Evolutionary conservation across 2,329 filamentous ascomycete species (phyloP), one percentile per base, ranked within the genome.

Genomic region (Diaporthe velutina): DNA sequence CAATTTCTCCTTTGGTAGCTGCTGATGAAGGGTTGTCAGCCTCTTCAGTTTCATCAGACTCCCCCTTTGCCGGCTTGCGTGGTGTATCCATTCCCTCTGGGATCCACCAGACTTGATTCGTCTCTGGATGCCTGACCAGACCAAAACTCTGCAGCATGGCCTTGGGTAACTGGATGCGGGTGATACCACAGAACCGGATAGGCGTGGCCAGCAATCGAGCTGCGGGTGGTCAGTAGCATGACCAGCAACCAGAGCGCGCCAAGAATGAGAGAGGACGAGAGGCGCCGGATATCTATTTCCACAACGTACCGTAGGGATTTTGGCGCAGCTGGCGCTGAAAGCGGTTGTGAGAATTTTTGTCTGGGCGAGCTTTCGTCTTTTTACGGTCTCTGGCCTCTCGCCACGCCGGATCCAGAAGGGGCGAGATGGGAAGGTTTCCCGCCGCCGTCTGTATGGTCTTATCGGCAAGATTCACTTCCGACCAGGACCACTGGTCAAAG

Each of bases 101-200:
- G 22, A 91, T 84, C 80, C 88, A 90, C 90, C 90, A 94, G 0
- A 88, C 84, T 2, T 83, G 78, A 0, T 82, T 79, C 0, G 88
- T 90, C 13, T 86, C 83, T 0, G 92, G 91, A 73, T 93, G 88
- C 1, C 83, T 79, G 17, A 91, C 83, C 2, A 91, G 79, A 38
- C 88, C 86, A 75, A 95, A 91, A 42, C 89, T 85, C 72, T 93
- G 89, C 6, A 94, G 83, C 80, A 95, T 93, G 78, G 88, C 91
- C 19, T 81, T 82, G 1, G 93, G 93, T 9, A 94, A 81, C 1
- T 80, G 79, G 0, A 81, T 80, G 0, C 79, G 76, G 1, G 91
- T 91, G 42, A 88, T 80, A 30, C 82, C 79, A 78, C 92, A 94
- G 73, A 81, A 78, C 71, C 93, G 90, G 30, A 92, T 73, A 0